Conservation (phyloP, 139 green algal species). For the Tetraselmis striata region DNA sequence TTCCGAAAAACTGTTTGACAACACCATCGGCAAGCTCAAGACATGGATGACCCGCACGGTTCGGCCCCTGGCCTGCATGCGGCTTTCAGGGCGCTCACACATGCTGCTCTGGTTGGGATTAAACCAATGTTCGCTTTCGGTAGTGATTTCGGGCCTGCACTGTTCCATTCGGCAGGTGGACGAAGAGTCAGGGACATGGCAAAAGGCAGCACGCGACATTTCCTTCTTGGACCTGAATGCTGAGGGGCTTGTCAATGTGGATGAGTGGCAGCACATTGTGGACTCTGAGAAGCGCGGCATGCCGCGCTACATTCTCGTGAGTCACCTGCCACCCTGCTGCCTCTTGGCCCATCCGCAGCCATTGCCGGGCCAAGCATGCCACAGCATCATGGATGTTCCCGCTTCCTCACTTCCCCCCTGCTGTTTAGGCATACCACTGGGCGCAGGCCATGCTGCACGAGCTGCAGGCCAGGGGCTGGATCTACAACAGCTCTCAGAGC, state of each 20-base stretch:
- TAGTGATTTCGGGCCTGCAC: too few species aligned
- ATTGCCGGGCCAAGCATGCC: background rate
- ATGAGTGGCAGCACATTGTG: constrained; percentile 25
- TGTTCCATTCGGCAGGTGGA: too few species aligned
- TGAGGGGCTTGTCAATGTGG: constrained; percentile 24
- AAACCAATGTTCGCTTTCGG: too few species aligned
- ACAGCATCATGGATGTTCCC: too few species aligned
- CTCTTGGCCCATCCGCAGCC: constrained; percentile 5
- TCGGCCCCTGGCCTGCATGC: too few species aligned
- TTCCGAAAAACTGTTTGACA: background rate
- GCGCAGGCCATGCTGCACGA: constrained; percentile 18
- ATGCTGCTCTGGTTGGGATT: too few species aligned
- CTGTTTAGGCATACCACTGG: constrained; percentile 13
- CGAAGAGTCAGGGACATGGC: background rate
- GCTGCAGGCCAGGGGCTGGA: constrained; percentile 7
- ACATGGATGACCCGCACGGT: too few species aligned
- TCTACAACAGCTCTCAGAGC: constrained; percentile 10
- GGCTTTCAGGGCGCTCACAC: too few species aligned
- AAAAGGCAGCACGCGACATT: constrained; percentile 3
- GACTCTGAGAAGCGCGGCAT: constrained; percentile 16
- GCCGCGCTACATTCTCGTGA: constrained; percentile 21
- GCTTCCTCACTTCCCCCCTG: too few species aligned
- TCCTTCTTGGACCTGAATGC: constrained; percentile 7
- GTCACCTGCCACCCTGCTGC: constrained; percentile 1
- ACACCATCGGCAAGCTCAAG: background rate